Evolutionary conservation across 805 yeast species (phyloP), one percentile per base, ranked within the genome.

Genomic region (Kodamaea neixiangensis): DNA sequence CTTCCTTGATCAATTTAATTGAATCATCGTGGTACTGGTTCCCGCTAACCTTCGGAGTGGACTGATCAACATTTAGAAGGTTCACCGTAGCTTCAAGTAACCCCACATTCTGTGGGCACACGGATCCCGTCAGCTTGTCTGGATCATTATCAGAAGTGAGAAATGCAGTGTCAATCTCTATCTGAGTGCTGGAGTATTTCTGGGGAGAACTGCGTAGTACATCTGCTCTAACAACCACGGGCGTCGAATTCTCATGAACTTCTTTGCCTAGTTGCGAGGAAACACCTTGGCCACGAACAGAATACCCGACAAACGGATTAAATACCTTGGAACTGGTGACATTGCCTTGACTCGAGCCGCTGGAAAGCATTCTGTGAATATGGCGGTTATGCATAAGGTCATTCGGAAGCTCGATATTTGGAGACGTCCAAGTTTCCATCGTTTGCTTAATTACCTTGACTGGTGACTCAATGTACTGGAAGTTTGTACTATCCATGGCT

Each of bases 141-240:
- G n/a, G 41, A 17, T 37, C 21, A 10, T 17, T 7, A 6, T 63
- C 66, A 10, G 65, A 60, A 5, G 62, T 61, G 31, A 61, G 44
- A 29, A 62, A 58, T 6, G 57, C 65, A 22, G 54, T 48, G 50
- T 62, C 63, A 4, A 63, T 55, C 19, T 57, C 63, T 20, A 60
- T 53, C 6, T 57, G 58, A 2, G 57, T 53, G 7, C 47, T 37
- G n/a, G 49, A 54, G 18, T 49, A 22, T n/a, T 42, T 42, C 3
- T 25, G 31, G 5, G 45, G 31, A 11, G 34, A n/a, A 11, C 21
- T 38, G n/a, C 10, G 42, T 13, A 18, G 5, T 5, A 13, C 3
- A 7, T 25, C 31, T 7, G 10, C 10, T 13, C 11, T 25, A 25
- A 7, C 31, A 22, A 22, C 7, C 31, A 7, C 10, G 3, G 7